These are phyloP conservation scores for Lachancea nothofagi DNA, from an alignment of 805 yeast genomes.

Conservation along the genomic window DNA sequence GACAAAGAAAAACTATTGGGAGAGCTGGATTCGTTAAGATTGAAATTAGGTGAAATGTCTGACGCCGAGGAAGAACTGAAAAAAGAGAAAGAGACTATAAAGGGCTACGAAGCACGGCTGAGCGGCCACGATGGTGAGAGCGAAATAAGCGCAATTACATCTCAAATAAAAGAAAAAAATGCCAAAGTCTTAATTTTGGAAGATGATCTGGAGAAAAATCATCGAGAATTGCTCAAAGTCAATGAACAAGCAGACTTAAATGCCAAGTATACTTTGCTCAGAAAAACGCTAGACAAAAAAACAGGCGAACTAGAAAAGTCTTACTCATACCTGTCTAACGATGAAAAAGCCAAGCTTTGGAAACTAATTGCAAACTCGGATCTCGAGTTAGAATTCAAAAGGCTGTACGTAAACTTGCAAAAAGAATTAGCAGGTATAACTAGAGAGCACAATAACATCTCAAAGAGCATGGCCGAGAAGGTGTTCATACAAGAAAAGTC, in stretches of 20 bases:
- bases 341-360: constrained; percentile 13
- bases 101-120: constrained; percentile 35
- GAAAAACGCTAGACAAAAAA: constrained; percentile 19
- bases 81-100: constrained; percentile 40
- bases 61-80: constrained; percentile 45
- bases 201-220: constrained; percentile 46
- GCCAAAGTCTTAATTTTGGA: constrained; percentile 36
- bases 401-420: constrained; percentile 17
- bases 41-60: constrained; percentile 35
- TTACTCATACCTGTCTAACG: constrained; percentile 4
- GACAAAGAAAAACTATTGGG: constrained; percentile 37
- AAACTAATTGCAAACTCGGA: constrained; percentile 13
- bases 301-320: constrained; percentile 12
- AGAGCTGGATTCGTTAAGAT: constrained; percentile 37
- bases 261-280: constrained; percentile 45
- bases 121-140: constrained; percentile 26
- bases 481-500: constrained; percentile 11
- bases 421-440: constrained; percentile 16
- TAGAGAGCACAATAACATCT: constrained; percentile 12
- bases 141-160: constrained; percentile 29
- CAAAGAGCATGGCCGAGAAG: constrained; percentile 18
- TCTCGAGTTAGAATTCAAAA: constrained; percentile 21
- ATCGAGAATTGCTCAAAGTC: constrained; percentile 44
- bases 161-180: constrained; percentile 37
- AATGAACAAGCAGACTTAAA: constrained; percentile 55